Evolutionary conservation across 495 filamentous ascomycete genomes (phyloP), one percentile per base, ranked within the genome.

Genomic region (Lophium mytilinum): DNA sequence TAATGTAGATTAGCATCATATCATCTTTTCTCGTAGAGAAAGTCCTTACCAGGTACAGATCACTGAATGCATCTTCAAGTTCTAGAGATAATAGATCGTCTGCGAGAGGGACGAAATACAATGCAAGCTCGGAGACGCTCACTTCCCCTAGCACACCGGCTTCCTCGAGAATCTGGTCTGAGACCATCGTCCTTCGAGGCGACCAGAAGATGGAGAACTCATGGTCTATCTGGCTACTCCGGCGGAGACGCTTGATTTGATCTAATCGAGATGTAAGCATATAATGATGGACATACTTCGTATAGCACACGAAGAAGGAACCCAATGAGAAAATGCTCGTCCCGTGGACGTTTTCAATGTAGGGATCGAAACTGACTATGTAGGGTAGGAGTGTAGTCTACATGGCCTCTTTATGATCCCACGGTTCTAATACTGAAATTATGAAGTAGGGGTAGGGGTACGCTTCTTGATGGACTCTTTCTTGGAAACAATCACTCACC

Each of bases 121-220:
- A 71, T 8, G 89, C 86, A 50, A 94, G 81, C 66, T 96, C 90
- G 54, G 83, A 77, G 56, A 96, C 84, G 62, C 82, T 95, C 53
- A 90, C 85, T 71, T 99, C 94, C 30, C 94, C 94, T 41, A 95
- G 80, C 39, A 97, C 88, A 21, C 93, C 94, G 19, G 87, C 86
- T 65, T 95, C 90, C 71, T 99, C 94, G 36, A 99, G 73, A 37
- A 99, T 84, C 62, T 89, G 84, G 70, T 97, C 87, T 66, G 88
- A 91, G 52, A 97, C 86, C 40, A 94, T 76, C 10, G 94, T 96
- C 50, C 93, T 87, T 55, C 94, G 82, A 6, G 94, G 93, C 14
- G 90, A 83, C 84, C 92, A 96, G 66, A 97, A 87, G 58, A 97
- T 84, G 42, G 86, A 89, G 71, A 96, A 93, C 66, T 97, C 94